These are phyloP conservation scores for Tephrocybe sp. DNA, from an alignment of 768 basidiomycete genomes.

Conservation along the genomic window DNA sequence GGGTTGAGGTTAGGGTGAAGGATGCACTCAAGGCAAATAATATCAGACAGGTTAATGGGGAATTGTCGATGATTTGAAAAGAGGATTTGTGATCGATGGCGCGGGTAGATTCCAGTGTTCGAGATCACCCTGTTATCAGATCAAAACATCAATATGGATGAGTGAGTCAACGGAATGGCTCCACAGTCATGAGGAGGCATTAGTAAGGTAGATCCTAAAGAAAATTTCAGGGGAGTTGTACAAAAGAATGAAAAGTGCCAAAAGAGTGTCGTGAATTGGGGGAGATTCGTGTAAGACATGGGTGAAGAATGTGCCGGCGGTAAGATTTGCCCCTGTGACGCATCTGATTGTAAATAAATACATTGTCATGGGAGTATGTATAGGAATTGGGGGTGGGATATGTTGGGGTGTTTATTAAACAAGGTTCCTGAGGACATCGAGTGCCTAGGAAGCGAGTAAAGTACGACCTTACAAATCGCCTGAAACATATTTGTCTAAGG, in stretches of 20 bases:
- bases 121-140: slow-evolving; percentile 3
- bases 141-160: too few relatives aligned
- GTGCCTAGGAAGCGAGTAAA: slow-evolving; percentile 10
- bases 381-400: neutral
- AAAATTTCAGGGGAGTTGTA: too few relatives aligned
- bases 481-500: neutral
- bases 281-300: neutral
- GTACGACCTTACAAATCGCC: neutral
- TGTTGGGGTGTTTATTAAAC: neutral
- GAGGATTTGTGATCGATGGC: too few relatives aligned
- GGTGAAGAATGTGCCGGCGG: slow-evolving; percentile 31
- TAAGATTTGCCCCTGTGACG: slow-evolving; percentile 37
- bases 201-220: too few relatives aligned
- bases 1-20: too few relatives aligned
- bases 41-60: neutral
- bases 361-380: neutral
- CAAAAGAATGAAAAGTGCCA: too few relatives aligned
- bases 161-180: slow-evolving; percentile 18
- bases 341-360: slow-evolving; percentile 12
- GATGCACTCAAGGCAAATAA: too few relatives aligned
- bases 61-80: neutral
- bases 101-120: neutral
- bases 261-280: slow-evolving; percentile 22
- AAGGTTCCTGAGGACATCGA: neutral
- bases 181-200: slow-evolving; percentile 37